Percentiles rank a stretch among this genome's conserved stretches.
These are phyloP conservation scores for Trichoderma guizhouense DNA, from an alignment of 2,329 filamentous ascomycete genomes.

Conservation along the genomic window DNA sequence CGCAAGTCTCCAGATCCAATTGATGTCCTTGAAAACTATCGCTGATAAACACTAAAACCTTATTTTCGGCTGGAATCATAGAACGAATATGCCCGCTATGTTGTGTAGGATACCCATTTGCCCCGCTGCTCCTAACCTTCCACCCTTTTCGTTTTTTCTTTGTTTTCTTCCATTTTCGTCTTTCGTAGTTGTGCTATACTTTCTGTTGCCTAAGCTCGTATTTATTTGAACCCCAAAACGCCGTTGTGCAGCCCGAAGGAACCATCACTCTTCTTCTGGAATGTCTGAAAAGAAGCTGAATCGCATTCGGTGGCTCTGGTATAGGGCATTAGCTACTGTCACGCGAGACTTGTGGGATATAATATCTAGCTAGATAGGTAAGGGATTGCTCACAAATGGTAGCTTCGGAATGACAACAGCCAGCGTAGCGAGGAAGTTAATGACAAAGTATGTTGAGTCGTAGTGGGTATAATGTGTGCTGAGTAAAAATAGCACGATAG, in stretches of 20 bases:
- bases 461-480: constrained; percentile 99
- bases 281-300: constrained; percentile 70
- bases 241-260: constrained; percentile 15
- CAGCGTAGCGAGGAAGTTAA: constrained; percentile 91
- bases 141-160: constrained; percentile 7
- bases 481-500: constrained; percentile 88
- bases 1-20: constrained; percentile 18
- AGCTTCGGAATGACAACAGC: constrained; percentile 95
- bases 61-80: constrained; percentile 28
- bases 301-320: constrained; percentile 72
- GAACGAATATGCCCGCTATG: constrained; percentile 36
- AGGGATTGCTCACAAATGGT: constrained; percentile 69
- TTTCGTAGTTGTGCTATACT: constrained; percentile 8
- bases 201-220: constrained; percentile 18
- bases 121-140: constrained; percentile 16
- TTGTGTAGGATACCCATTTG: constrained; percentile 26
- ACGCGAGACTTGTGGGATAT: neutral
- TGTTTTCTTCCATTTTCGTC: neutral
- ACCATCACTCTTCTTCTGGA: constrained; percentile 51
- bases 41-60: constrained; percentile 23
- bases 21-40: constrained; percentile 27
- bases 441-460: constrained; percentile 92
- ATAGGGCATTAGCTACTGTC: constrained; percentile 25
- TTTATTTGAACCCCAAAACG: constrained; percentile 16
- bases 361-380: neutral